Percentiles rank a stretch among this genome's conserved stretches.
Conservation (phyloP, 75 land plant species). For the Cryptomeria japonica region DNA sequence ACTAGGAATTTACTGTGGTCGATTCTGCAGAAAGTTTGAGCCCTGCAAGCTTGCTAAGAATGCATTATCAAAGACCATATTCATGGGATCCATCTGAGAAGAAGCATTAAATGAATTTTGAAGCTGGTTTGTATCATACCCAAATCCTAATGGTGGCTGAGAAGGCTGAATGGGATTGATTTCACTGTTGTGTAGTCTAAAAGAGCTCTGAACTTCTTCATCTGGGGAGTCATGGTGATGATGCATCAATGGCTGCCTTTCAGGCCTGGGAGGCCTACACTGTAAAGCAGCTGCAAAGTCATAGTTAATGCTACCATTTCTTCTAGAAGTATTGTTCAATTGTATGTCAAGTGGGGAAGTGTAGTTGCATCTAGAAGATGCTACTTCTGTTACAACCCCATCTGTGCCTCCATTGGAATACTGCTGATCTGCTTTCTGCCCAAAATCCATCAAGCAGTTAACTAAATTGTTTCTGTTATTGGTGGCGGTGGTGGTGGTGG, state of each 20-base stretch:
- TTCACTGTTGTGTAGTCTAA: not conserved
- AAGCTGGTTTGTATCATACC: not conserved
- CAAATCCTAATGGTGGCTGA: not conserved
- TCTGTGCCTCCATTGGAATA: not conserved
- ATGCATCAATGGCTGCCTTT: not conserved
- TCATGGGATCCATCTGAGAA: not conserved
- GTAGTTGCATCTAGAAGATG: not conserved
- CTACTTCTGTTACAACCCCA: not conserved
- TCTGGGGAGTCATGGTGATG: not conserved
- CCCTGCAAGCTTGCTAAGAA: not conserved
- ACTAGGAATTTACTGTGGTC: not conserved
- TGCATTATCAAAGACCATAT: not conserved
- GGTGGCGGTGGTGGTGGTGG: too few relatives aligned
- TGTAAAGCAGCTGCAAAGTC: not conserved
- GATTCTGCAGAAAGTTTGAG: not conserved
- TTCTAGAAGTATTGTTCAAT: not conserved
- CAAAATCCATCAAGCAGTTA: not conserved
- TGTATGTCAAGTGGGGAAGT: not conserved
- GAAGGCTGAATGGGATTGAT: not conserved
- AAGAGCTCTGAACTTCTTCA: slow-evolving; percentile 5
- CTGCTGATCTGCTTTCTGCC: not conserved
- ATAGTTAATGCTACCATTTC: not conserved
- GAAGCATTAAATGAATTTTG: not conserved
- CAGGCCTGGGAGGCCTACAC: not conserved
- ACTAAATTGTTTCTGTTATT: not conserved